These are phyloP conservation scores for Cyclotella sp. DNA, from an alignment of 108 stramenopile genomes.

Conservation along the genomic window DNA sequence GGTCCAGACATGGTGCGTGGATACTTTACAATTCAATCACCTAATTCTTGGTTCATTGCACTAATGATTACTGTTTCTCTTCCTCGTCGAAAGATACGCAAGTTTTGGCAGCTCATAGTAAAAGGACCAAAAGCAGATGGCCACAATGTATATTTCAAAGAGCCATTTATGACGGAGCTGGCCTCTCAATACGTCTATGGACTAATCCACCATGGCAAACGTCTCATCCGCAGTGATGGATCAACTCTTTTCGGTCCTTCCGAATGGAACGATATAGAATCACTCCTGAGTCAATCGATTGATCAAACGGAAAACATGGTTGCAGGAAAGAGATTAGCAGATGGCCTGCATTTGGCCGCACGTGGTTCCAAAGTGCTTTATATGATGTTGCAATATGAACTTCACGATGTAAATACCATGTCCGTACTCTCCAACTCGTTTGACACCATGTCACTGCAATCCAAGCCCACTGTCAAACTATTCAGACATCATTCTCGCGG, in stretches of 20 bases:
- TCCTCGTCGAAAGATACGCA: conserved; percentile 32
- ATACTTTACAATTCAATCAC: neutral
- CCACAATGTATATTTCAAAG: conserved; percentile 44
- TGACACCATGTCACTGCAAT: conserved; percentile 23
- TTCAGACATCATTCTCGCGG: conserved; percentile 18
- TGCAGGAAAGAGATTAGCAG: conserved; percentile 36
- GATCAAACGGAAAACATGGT: conserved; percentile 44
- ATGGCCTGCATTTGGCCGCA: conserved; percentile 47
- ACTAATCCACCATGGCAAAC: conserved; percentile 24
- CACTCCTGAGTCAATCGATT: conserved; percentile 36
- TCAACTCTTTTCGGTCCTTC: conserved; percentile 48
- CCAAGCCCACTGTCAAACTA: conserved; percentile 41
- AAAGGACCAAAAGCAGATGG: conserved; percentile 52
- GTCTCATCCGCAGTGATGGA: conserved; percentile 39
- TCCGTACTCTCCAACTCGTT: conserved; percentile 13
- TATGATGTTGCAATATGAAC: conserved; percentile 37
- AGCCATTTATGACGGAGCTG: conserved; percentile 49
- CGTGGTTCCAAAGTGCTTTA: conserved; percentile 47
- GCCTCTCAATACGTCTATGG: conserved; percentile 42
- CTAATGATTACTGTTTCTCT: conserved; percentile 19
- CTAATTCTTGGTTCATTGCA: neutral
- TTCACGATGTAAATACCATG: conserved; percentile 21
- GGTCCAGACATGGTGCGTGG: conserved; percentile 15
- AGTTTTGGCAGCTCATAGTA: conserved; percentile 47
- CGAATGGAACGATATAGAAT: conserved; percentile 45